Evolutionary conservation across 169 alveolate genomes (phyloP), one percentile per base, ranked within the genome.

Genomic region (Condylostoma magnum): DNA sequence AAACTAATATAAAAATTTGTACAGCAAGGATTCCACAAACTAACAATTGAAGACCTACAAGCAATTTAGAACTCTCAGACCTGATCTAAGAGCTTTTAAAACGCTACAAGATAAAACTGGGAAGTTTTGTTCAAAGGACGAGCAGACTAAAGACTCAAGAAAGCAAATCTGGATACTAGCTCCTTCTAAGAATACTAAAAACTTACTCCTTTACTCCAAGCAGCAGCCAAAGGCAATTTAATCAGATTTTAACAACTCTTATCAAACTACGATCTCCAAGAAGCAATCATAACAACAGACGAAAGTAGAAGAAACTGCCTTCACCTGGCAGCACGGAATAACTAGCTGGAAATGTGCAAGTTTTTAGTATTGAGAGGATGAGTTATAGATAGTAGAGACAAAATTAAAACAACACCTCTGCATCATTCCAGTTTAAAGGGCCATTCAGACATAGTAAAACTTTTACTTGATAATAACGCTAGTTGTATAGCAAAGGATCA

Each of bases 31-130:
- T 84, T 87, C 46, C 83, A 83, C 60, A 54, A 85, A 10, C 46
- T 87, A 30, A 52, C 86, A 2, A 75, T 86, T 3, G 91, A 87
- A 68, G 94, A 87, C 56, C 70, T 87, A 8, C 90, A 88, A 18
- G 50, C 79, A 28, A 82, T 90, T 2, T 69, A 81, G 68, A 82
- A 79, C 10, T 76, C 81, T 66, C 89, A 83, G 4, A 77, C 71
- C 27, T 88, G 83, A 48, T 71, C 88, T 20, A 20, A 72, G 30
- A 82, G 74, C 34, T 82, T 84, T 71, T 44, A 73, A 38, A 69
- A 72, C 50, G 70, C 57, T 5, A 76, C 87, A 15, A 82, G 80
- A 18, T 81, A 76, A 20, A 87, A 84, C 51, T 88, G 94, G 92
- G 56, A 71, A 12, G 77, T 57, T 30, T n/a, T n/a, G n/a, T 70